phyloP scores from a whole-genome alignment of 805 yeast species.

The Sugiyamaella marilandica region DNA sequence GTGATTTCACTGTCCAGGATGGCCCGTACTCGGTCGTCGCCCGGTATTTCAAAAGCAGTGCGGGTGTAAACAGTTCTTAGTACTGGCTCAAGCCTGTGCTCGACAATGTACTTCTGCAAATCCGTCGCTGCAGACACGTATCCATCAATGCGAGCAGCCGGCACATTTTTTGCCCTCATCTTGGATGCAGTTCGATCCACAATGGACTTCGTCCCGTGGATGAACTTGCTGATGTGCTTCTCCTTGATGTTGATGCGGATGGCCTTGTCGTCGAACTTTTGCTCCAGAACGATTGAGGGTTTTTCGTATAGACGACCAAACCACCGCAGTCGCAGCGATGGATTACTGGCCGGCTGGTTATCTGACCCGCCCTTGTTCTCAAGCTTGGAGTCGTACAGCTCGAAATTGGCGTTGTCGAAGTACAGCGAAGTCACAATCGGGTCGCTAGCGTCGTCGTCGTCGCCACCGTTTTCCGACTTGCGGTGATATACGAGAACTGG shows the following conservation, averaged over 20 bases:
- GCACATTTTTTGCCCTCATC: conserved; percentile 57
- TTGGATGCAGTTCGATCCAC: conserved; percentile 54
- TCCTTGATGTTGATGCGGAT: conserved; percentile 68
- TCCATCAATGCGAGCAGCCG: conserved; percentile 47
- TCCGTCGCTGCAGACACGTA: conserved; percentile 52
- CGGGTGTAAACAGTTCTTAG: conserved; percentile 82
- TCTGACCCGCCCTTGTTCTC: conserved; percentile 39
- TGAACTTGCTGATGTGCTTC: conserved; percentile 71
- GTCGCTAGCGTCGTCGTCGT: conserved; percentile 46
- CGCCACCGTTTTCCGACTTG: conserved; percentile 37
- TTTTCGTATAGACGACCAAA: conserved; percentile 71
- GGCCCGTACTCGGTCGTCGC: conserved; percentile 88
- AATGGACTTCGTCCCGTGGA: conserved; percentile 45
- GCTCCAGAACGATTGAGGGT: conserved; percentile 77
- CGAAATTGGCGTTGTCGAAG: conserved; percentile 79
- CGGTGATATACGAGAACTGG: conserved; percentile 80
- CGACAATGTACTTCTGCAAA: conserved; percentile 57
- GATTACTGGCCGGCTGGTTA: conserved; percentile 33
- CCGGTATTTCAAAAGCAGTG: conserved; percentile 97
- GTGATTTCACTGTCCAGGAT: conserved; percentile 84
- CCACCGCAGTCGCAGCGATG: conserved; percentile 87
- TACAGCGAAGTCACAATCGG: conserved; percentile 83
- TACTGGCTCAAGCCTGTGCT: conserved; percentile 72
- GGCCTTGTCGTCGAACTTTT: conserved; percentile 53
- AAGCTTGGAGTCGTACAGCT: conserved; percentile 79